These are phyloP conservation scores for Microbotryum silenes-acaulis DNA, from an alignment of 1,284 basidiomycete genomes.

Conservation along the genomic window DNA sequence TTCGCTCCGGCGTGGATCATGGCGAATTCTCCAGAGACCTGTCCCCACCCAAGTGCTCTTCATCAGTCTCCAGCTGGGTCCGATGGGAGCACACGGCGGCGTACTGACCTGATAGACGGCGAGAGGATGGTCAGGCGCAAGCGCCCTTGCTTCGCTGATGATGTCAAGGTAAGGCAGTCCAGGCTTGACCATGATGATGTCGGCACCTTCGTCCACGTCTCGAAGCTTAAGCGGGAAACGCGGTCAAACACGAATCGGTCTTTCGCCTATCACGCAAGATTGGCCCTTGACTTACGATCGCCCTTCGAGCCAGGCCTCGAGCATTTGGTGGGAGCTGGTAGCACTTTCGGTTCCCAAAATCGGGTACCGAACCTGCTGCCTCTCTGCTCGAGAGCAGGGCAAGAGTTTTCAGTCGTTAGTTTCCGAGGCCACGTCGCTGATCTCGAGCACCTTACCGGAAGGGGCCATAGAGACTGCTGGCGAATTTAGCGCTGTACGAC, in stretches of 20 bases:
- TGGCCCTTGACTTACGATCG: conserved; percentile 54
- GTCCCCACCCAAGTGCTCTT: conserved; percentile 36
- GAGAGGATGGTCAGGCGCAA: conserved; percentile 77
- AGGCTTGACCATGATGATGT: conserved; percentile 99
- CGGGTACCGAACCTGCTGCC: conserved; percentile 87
- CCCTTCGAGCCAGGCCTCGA: conserved; percentile 83
- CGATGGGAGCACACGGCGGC: background rate
- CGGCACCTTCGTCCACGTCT: conserved; percentile 87
- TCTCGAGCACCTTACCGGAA: conserved; percentile 60
- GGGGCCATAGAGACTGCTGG: conserved; percentile 90
- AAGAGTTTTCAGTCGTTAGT: background rate
- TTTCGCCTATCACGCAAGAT: no score
- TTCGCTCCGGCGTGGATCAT: conserved; percentile 91
- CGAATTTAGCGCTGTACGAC: conserved; percentile 99
- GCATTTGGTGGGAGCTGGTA: conserved; percentile 89
- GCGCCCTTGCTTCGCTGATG: conserved; percentile 73
- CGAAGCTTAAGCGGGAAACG: conserved; percentile 53
- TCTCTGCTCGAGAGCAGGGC: conserved; percentile 52
- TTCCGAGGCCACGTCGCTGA: background rate
- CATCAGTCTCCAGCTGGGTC: background rate
- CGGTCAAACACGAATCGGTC: no score
- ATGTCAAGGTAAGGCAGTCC: conserved; percentile 93
- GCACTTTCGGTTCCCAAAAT: conserved; percentile 91
- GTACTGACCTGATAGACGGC: conserved; percentile 63
- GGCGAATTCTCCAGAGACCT: conserved; percentile 93